These are phyloP conservation scores for Sindora glabra DNA, from an alignment of 306 rosid genomes.

Conservation along the genomic window DNA sequence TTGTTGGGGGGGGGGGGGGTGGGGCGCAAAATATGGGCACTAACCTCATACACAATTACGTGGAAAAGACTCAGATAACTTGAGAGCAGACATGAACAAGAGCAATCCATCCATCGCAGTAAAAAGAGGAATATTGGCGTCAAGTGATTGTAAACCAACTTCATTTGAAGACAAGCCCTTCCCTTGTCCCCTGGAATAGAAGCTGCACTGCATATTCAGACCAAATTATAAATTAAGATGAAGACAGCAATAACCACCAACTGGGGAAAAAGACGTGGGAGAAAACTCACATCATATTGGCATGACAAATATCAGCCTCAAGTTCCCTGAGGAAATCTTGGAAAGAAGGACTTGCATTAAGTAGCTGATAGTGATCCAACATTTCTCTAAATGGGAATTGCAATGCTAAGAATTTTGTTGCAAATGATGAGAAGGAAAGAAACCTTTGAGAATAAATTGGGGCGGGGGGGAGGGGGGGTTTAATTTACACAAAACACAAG, in stretches of 20 bases:
- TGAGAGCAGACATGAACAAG: constrained; percentile 46
- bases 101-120: constrained; percentile 58
- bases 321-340: constrained; percentile 59
- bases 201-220: constrained; percentile 66
- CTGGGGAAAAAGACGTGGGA: neutral
- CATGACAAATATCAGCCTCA: constrained; percentile 71
- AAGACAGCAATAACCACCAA: neutral
- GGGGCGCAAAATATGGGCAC: constrained; percentile 1
- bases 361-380: constrained; percentile 46
- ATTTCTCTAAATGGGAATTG: constrained; percentile 11
- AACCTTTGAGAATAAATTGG: constrained; percentile 13
- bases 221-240: neutral
- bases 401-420: neutral
- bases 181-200: constrained; percentile 57
- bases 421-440: neutral
- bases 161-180: constrained; percentile 54
- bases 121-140: constrained; percentile 52
- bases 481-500: neutral
- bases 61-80: constrained; percentile 49
- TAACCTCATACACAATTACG: constrained; percentile 54
- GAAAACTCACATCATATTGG: constrained; percentile 63
- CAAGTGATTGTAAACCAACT: constrained; percentile 50
- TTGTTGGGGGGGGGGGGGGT: neutral
- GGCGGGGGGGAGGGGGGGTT: too few relatives aligned
- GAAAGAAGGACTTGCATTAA: constrained; percentile 44